Evolutionary conservation across 352 stramenopile genomes (phyloP).

Genomic region (Phytophthora constricta): DNA sequence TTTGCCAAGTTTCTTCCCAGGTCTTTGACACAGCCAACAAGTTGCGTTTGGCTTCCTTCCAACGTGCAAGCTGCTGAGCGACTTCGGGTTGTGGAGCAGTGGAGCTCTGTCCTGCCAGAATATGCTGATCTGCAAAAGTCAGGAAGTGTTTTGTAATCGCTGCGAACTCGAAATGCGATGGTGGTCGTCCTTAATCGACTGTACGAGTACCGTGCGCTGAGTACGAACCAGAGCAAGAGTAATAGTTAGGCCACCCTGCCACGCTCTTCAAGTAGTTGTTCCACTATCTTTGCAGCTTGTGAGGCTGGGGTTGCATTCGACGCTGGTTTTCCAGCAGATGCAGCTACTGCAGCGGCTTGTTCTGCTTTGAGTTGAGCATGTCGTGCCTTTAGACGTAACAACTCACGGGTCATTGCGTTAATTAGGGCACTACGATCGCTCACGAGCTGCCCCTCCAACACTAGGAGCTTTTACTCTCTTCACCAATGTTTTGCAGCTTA

Average conservation of each 20-base stretch:
- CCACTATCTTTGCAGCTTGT: conserved; percentile 52
- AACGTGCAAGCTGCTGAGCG: conserved; percentile 27
- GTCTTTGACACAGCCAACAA: conserved; percentile 34
- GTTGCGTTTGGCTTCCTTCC: conserved; percentile 44
- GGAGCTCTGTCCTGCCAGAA: conserved; percentile 16
- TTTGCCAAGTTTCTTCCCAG: conserved; percentile 49
- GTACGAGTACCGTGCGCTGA: conserved; percentile 59
- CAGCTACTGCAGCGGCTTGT: conserved; percentile 10
- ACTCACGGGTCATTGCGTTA: conserved; percentile 74
- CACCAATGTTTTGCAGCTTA: conserved; percentile 82
- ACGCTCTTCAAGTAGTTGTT: conserved; percentile 75
- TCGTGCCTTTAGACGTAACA: conserved; percentile 66
- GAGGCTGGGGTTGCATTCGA: conserved; percentile 20
- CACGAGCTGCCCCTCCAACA: conserved; percentile 68
- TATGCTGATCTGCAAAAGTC: conserved; percentile 56
- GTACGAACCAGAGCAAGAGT: conserved; percentile 69
- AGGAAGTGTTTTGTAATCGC: conserved; percentile 53
- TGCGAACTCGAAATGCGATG: conserved; percentile 73
- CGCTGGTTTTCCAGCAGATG: conserved; percentile 15
- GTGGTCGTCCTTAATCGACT: conserved; percentile 64
- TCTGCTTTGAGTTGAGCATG: conserved; percentile 50
- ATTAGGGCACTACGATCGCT: conserved; percentile 64
- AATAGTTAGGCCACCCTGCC: conserved; percentile 80
- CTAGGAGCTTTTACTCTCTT: conserved; percentile 75
- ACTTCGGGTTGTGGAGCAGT: conserved; percentile 20